Base-by-base conservation (phyloP, 2,329 filamentous ascomycete species). In the Achaetomium macrosporum region DNA sequence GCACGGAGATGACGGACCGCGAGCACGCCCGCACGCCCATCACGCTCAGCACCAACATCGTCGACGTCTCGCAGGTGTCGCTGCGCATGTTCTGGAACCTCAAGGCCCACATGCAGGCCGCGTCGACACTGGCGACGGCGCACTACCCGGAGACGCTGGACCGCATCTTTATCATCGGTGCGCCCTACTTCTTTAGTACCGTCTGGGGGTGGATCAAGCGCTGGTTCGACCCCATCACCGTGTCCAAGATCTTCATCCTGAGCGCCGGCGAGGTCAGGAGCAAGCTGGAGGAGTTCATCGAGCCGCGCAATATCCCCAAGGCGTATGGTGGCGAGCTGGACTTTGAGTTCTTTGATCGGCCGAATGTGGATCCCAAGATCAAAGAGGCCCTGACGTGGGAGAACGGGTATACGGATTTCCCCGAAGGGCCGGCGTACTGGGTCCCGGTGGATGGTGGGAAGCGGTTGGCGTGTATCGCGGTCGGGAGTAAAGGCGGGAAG, bases 71-170 rank as follows among this genome's bases (percentile, higher is more conserved):
- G 15, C 84, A 85, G 13, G 91, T 96, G 25, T 89, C 89, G 6
- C 70, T 97, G 68, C 90, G 88, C 74, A 90, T 95, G 73, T 96
- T 96, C 69, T 96, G 92, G 92, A 95, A 95, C 71, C 72, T 97
- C 57, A 93, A 95, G 75, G 74, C 73, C 20, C 92, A 96, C 69
- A 95, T 97, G 90, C 91, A 96, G 72, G 87, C 90, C 64, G 91
- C 91, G 2, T 91, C 87, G 65, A 82, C 85, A 55, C 76, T 96
- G 50, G 92, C 92, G 6, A 96, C 91, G 3, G 90, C 91, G 5
- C 88, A 96, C 71, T 97, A 96, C 68, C 92, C 92, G 0, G 92
- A 97, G 72, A 97, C 91, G 0, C 73, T 96, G 46, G 92, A 95
- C 68, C 80, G 88, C 61, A 88, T 87, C 68, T 90, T 85, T 29